Evolutionary conservation across 2,329 filamentous ascomycete genomes (phyloP).

Genomic region (Mycocentrospora acerina): DNA sequence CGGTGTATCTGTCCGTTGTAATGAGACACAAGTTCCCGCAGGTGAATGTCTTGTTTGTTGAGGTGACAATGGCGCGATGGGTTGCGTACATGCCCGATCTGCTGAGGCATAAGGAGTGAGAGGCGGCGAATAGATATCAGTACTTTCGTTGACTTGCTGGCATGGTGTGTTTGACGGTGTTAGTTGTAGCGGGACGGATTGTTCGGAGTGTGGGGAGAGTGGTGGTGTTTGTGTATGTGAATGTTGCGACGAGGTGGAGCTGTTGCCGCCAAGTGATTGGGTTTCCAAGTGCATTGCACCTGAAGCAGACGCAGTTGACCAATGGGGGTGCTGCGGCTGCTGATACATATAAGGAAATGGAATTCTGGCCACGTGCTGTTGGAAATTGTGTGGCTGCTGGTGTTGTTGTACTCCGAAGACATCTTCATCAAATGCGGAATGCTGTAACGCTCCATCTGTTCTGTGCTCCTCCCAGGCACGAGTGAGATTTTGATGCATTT

Average conservation of each 20-base stretch:
- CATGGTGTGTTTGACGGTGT: conserved; percentile 2
- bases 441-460: conserved; percentile 4
- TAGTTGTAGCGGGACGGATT: conserved; percentile 1
- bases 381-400: conserved; percentile 5
- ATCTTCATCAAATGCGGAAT: conserved; percentile 20
- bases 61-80: conserved; percentile 17
- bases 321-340: conserved; percentile 8
- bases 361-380: conserved; percentile 9
- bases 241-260: conserved; percentile 27
- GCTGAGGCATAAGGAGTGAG: conserved; percentile 5
- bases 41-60: conserved; percentile 8
- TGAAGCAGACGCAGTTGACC: conserved; percentile 25
- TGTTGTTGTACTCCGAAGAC: conserved; percentile 14
- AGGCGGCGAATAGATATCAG: conserved; percentile 1
- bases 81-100: conserved; percentile 5
- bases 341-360: conserved; percentile 10
- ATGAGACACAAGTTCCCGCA: conserved; percentile 1
- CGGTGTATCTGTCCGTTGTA: neutral
- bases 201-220: conserved; percentile 2
- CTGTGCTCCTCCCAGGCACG: conserved; percentile 13
- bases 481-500: conserved; percentile 15
- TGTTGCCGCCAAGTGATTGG: conserved; percentile 27
- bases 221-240: conserved; percentile 14
- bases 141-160: conserved; percentile 4
- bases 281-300: conserved; percentile 31